Percentiles rank a stretch among this genome's conserved stretches.
phyloP scores from a whole-genome alignment of 805 yeast species.

The Geotrichum ghanense region DNA sequence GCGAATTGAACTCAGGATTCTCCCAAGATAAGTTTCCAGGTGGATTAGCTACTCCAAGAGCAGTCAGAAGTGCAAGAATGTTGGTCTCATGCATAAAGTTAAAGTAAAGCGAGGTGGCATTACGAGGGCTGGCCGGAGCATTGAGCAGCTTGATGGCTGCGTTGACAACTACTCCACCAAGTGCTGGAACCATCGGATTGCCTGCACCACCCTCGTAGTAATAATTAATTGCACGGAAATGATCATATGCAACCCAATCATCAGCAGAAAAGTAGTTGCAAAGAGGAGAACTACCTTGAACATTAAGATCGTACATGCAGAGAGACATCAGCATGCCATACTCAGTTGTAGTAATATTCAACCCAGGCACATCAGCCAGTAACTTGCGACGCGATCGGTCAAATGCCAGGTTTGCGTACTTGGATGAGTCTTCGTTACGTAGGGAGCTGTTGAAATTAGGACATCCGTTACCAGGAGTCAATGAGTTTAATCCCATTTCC shows the following conservation, averaged over 20 bases:
- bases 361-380: conserved; percentile 26
- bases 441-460: conserved; percentile 9
- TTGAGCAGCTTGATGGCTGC: conserved; percentile 37
- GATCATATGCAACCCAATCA: conserved; percentile 35
- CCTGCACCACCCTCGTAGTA: conserved; percentile 43
- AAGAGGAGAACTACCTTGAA: conserved; percentile 35
- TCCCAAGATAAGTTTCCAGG: conserved; percentile 32
- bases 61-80: conserved; percentile 36
- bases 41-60: conserved; percentile 36
- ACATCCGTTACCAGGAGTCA: conserved; percentile 33
- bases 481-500: conserved; percentile 43
- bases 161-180: conserved; percentile 36
- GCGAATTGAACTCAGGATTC: conserved; percentile 34
- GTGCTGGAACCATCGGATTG: conserved; percentile 28
- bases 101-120: conserved; percentile 30
- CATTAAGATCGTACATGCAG: conserved; percentile 42
- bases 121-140: conserved; percentile 22
- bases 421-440: conserved; percentile 18
- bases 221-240: conserved; percentile 31
- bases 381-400: conserved; percentile 25
- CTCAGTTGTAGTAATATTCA: conserved; percentile 31
- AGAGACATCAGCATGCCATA: conserved; percentile 31
- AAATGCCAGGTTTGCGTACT: conserved; percentile 22
- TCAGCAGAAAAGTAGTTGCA: conserved; percentile 35
- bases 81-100: conserved; percentile 49